A percentile compares a stretch with the other conserved stretches of the same genome.
Conservation (phyloP, 2,329 filamentous ascomycete species). For the Nemania sp. region DNA sequence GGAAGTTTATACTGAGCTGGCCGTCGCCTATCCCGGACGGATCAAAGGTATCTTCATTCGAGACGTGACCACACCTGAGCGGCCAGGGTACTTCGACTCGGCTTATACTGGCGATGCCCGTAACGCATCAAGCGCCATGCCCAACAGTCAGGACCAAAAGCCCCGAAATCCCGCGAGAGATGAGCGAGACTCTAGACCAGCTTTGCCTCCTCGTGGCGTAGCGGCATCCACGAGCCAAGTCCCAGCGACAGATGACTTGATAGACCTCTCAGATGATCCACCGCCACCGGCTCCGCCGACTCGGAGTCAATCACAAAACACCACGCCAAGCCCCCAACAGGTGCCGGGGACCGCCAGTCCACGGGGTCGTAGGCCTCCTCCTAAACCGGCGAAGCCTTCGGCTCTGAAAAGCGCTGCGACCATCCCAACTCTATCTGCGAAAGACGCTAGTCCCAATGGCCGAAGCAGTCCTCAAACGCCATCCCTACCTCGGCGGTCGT, state of each 20-base stretch:
- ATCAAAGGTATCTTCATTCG: slow-evolving; percentile 90
- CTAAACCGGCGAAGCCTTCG: slow-evolving; percentile 60
- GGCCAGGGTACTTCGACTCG: slow-evolving; percentile 77
- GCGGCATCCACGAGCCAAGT: slow-evolving; percentile 37
- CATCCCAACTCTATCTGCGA: slow-evolving; percentile 24
- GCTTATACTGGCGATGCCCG: slow-evolving; percentile 38
- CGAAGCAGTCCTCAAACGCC: slow-evolving; percentile 38
- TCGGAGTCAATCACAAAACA: slow-evolving; percentile 31
- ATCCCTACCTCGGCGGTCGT: slow-evolving; percentile 43
- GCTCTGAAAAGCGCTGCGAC: slow-evolving; percentile 52
- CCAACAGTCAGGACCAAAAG: slow-evolving; percentile 12
- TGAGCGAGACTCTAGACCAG: slow-evolving; percentile 34
- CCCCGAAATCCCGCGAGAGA: slow-evolving; percentile 27
- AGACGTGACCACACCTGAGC: slow-evolving; percentile 83
- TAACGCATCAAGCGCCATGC: slow-evolving; percentile 23
- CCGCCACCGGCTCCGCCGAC: slow-evolving; percentile 42
- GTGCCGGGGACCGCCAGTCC: slow-evolving; percentile 31
- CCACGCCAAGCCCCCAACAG: slow-evolving; percentile 21
- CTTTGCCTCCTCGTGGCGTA: slow-evolving; percentile 40
- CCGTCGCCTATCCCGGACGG: slow-evolving; percentile 77
- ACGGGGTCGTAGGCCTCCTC: slow-evolving; percentile 43
- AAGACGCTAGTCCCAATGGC: slow-evolving; percentile 1
- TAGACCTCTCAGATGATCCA: slow-evolving; percentile 62
- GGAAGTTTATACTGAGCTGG: slow-evolving; percentile 96
- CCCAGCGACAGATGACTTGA: slow-evolving; percentile 59